phyloP scores from a whole-genome alignment of 2,329 filamentous ascomycete genomes.

The Calonectria pauciramosa region DNA sequence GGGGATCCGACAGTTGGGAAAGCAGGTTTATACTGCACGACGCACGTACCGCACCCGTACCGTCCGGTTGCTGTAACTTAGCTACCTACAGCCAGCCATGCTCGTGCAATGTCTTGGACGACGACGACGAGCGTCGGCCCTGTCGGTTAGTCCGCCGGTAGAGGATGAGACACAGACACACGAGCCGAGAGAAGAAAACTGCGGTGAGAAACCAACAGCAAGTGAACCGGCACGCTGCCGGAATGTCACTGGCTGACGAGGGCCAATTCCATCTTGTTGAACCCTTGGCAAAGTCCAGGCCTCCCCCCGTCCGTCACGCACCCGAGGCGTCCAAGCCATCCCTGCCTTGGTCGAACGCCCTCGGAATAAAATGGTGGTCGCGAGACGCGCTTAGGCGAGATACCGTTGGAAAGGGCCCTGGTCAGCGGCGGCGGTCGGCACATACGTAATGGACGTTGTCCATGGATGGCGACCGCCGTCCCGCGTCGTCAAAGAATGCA shows the following conservation, averaged over 20 bases:
- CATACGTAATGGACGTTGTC: slow-evolving; percentile 10
- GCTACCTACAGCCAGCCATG: not conserved
- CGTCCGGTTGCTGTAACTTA: not conserved
- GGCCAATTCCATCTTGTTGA: not conserved
- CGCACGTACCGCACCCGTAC: slow-evolving; percentile 17
- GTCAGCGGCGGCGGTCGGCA: not conserved
- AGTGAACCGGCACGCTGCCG: slow-evolving; percentile 20
- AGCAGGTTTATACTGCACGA: slow-evolving; percentile 14
- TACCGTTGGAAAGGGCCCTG: slow-evolving; percentile 2
- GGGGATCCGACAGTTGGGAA: slow-evolving; percentile 19
- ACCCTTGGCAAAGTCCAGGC: slow-evolving; percentile 1
- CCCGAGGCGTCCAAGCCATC: slow-evolving; percentile 11
- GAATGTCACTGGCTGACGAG: slow-evolving; percentile 10
- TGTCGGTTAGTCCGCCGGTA: slow-evolving; percentile 6
- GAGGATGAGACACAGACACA: slow-evolving; percentile 13
- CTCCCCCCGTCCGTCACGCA: slow-evolving; percentile 15
- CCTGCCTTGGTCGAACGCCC: slow-evolving; percentile 19
- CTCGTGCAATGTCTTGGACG: slow-evolving; percentile 5
- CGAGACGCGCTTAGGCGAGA: slow-evolving; percentile 27
- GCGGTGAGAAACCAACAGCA: slow-evolving; percentile 11
- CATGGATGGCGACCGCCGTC: not conserved
- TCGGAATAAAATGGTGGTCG: slow-evolving; percentile 17
- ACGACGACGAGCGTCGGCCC: not conserved
- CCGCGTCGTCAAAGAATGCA: not conserved
- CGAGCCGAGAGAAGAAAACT: slow-evolving; percentile 21